Base-by-base conservation (phyloP, 2,329 filamentous ascomycete genomes). In the Nigrograna mackinnonii region DNA sequence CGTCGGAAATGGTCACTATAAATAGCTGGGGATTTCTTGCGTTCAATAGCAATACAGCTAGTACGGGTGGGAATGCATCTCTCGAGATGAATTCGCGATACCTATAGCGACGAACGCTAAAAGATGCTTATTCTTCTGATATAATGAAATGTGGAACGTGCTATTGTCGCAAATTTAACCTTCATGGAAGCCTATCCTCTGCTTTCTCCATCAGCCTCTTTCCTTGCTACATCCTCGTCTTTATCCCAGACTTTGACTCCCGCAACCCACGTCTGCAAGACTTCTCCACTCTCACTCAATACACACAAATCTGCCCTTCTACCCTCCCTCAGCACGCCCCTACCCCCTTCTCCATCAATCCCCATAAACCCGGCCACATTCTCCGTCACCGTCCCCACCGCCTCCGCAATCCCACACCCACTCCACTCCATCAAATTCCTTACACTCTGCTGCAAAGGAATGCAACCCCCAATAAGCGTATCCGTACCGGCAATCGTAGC, bases 381-480 rank as follows among this genome's bases (percentile, higher is more conserved):
- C 62, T 79, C 73, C 13, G 74, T 78, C 7, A 75, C 75, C 22
- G 71, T 75, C 28, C 66, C 56, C 37, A 78, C 75, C 3, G 75
- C 77, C 53, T 76, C 69, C 2, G 75, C 72, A 34, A 79, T 58
- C 16, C 58, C 62, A 50, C 74, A 77, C 4, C 73, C 75, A 46
- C 54, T 70, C 72, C 74, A 78, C 37, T 54, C 44, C 57, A 74
- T 69, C 43, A 77, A 45, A 49, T 78, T 80, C 35, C 71, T 62
- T 12, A 81, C 71, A 44, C 76, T 76, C 43, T 79, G 68, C 41
- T 78, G 71, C 41, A 82, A 52, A 3, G 69, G 67, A 22, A 76
- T 76, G 49, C 77, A 79, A 1, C 76, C 77, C 0, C 78, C 79
- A 19, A 80, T 74, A 39, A 81, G 55, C 7, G 78, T 82, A 9